Conservation (phyloP, 2,329 filamentous ascomycete genomes). For the Lecanicillium sp. region DNA sequence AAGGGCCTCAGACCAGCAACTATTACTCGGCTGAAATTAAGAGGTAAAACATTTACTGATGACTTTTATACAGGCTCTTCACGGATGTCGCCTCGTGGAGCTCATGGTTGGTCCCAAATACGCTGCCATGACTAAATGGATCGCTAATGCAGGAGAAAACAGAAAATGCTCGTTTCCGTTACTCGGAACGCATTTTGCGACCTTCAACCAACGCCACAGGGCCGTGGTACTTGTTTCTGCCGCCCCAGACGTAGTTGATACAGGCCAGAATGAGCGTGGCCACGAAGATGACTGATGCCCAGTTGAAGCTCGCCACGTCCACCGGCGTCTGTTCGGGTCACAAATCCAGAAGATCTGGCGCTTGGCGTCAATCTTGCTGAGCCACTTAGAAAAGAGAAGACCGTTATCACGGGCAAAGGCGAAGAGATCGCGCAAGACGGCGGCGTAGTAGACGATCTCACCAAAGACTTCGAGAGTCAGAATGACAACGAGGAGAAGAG, state of each 20-base stretch:
- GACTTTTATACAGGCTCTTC: no score
- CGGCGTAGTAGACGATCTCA: slow-evolving; percentile 9
- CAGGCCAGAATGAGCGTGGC: slow-evolving; percentile 6
- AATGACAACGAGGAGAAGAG: slow-evolving; percentile 4
- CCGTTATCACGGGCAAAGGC: slow-evolving; percentile 12
- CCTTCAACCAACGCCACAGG: slow-evolving; percentile 14
- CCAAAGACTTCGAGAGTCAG: slow-evolving; percentile 5
- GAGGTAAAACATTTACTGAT: no score
- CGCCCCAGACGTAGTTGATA: slow-evolving; percentile 11
- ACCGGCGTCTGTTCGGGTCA: slow-evolving; percentile 16
- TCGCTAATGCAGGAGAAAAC: no score
- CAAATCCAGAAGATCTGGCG: slow-evolving; percentile 17
- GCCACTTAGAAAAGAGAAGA: slow-evolving; percentile 12
- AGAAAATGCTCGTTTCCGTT: neutral
- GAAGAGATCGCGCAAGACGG: slow-evolving; percentile 12
- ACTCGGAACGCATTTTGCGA: slow-evolving; percentile 2
- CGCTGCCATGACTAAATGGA: no score
- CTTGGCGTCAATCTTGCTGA: slow-evolving; percentile 9
- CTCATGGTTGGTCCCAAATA: no score
- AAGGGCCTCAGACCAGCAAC: no score
- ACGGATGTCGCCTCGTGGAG: no score
- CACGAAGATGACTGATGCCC: slow-evolving; percentile 14
- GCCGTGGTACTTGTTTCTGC: slow-evolving; percentile 13
- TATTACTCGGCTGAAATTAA: no score
- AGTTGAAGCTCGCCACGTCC: slow-evolving; percentile 14